Conservation (phyloP, 441 rosid species). For the Biscutella laevigata region DNA sequence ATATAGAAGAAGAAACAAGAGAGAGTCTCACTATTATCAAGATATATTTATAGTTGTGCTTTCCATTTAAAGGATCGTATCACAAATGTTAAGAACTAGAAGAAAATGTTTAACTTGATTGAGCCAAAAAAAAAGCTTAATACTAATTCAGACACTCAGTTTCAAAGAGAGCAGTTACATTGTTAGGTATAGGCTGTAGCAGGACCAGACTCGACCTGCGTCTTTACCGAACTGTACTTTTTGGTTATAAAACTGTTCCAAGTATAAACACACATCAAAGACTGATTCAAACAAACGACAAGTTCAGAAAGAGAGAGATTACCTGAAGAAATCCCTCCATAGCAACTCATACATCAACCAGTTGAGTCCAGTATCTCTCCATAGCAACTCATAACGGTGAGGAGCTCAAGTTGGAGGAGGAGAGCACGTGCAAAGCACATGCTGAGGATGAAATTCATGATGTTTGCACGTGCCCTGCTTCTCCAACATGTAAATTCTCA, state of each 20-base stretch:
- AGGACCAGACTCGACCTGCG: conserved; percentile 55
- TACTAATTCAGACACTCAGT: background rate
- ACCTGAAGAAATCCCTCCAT: conserved; percentile 99
- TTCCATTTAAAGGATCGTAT: background rate
- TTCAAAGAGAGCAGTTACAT: conserved; percentile 11
- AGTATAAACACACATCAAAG: background rate
- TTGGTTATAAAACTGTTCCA: conserved; percentile 70
- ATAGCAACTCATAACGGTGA: too few relatives aligned
- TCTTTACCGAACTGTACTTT: conserved; percentile 65
- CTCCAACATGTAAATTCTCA: conserved; percentile 78
- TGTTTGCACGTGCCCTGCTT: conserved; percentile 99
- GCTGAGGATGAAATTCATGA: background rate
- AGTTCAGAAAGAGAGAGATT: conserved; percentile 9
- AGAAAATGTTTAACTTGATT: background rate
- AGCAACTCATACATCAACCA: conserved; percentile 85
- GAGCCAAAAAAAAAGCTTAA: background rate
- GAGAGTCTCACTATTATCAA: too few relatives aligned
- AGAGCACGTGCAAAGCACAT: conserved; percentile 69
- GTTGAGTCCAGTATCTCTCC: conserved; percentile 60
- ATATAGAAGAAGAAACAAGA: conserved; percentile 29
- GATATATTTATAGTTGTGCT: too few relatives aligned
- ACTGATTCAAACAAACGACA: background rate
- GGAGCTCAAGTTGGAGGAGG: conserved; percentile 77
- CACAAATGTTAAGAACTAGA: background rate
- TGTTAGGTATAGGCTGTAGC: conserved; percentile 68